Conservation (phyloP, 1,284 basidiomycete species). For the Ustilago tritici region DNA sequence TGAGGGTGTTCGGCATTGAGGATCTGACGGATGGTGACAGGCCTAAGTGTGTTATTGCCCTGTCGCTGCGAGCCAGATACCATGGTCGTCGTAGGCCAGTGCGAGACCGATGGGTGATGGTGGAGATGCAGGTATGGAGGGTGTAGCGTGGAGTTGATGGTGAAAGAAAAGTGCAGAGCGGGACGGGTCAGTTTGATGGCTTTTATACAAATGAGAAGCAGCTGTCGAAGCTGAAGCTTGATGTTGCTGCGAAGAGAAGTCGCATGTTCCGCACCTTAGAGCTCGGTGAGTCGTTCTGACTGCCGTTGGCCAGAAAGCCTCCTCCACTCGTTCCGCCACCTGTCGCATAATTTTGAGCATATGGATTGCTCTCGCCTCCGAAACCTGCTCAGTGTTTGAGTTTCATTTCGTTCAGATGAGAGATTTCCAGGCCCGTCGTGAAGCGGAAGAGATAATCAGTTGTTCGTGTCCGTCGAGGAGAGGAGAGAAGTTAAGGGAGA, state of each 20-base stretch:
- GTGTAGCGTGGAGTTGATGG: neutral
- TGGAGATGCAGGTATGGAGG: neutral
- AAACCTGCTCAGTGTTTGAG: conserved; percentile 8
- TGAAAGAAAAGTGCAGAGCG: neutral
- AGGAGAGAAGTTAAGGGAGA: too few relatives aligned
- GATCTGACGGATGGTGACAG: conserved; percentile 87
- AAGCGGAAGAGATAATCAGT: too few relatives aligned
- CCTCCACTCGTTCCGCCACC: conserved; percentile 55
- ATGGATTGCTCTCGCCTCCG: conserved; percentile 50
- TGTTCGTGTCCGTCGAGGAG: too few relatives aligned
- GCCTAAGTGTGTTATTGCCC: conserved; percentile 74
- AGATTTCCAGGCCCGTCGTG: too few relatives aligned
- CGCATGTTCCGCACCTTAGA: conserved; percentile 38
- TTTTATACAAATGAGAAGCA: conserved; percentile 1
- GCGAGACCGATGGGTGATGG: neutral
- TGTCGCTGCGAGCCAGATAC: conserved; percentile 27
- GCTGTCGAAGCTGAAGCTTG: neutral
- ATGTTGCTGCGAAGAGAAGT: neutral
- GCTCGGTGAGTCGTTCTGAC: conserved; percentile 51
- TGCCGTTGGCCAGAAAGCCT: conserved; percentile 53
- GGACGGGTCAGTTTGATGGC: conserved; percentile 1
- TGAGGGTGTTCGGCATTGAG: conserved; percentile 82
- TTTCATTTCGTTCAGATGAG: too few relatives aligned
- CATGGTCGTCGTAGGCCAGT: conserved; percentile 5
- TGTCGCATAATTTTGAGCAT: conserved; percentile 58